These are phyloP conservation scores for Phialophora macrospora DNA, from an alignment of 2,329 filamentous ascomycete species.

Conservation along the genomic window DNA sequence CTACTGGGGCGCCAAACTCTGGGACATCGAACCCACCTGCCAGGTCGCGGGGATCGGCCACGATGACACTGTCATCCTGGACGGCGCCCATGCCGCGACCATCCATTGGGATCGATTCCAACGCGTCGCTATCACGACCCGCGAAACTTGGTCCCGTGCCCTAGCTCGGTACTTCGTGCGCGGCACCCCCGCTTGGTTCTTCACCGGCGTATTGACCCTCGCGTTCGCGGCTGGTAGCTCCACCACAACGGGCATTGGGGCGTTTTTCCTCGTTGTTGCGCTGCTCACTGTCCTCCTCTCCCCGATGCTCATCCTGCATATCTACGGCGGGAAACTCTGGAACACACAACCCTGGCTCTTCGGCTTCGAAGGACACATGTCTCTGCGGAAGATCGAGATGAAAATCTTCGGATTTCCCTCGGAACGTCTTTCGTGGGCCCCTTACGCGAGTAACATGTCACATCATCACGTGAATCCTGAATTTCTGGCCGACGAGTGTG, in stretches of 20 bases:
- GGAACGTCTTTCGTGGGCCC: conserved; percentile 46
- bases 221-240: conserved; percentile 4
- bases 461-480: conserved; percentile 42
- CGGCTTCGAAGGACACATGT: conserved; percentile 51
- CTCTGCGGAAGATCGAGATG: conserved; percentile 47
- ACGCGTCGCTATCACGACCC: conserved; percentile 42
- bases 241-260: conserved; percentile 16
- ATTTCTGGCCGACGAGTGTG: conserved; percentile 37
- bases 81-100: conserved; percentile 49
- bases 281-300: conserved; percentile 40
- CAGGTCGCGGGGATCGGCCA: conserved; percentile 50
- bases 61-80: conserved; percentile 53
- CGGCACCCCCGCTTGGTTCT: conserved; percentile 35
- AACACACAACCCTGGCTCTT: conserved; percentile 51
- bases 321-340: conserved; percentile 51
- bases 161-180: conserved; percentile 35
- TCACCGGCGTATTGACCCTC: conserved; percentile 19
- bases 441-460: conserved; percentile 44
- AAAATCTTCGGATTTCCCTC: conserved; percentile 48
- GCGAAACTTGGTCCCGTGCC: conserved; percentile 41
- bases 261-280: conserved; percentile 31
- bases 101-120: conserved; percentile 53
- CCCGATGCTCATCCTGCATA: conserved; percentile 45
- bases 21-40: conserved; percentile 52
- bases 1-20: conserved; percentile 49